phyloP scores from a whole-genome alignment of 805 yeast genomes.

The Saccharomyces jurei region DNA sequence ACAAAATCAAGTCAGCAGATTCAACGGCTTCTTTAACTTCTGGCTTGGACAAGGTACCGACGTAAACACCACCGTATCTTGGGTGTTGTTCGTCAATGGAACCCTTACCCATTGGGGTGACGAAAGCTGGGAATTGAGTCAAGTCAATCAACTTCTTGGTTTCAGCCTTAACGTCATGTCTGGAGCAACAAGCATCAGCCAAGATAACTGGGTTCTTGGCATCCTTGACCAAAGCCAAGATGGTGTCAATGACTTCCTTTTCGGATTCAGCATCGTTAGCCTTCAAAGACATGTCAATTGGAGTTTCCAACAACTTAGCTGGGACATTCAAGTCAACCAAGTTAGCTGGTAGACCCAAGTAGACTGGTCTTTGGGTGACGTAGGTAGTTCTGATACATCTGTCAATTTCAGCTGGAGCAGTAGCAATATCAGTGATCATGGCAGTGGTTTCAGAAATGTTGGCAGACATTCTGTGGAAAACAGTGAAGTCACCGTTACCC shows the following conservation, averaged over 20 bases:
- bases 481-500: conserved; percentile 76
- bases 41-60: conserved; percentile 71
- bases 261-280: conserved; percentile 57
- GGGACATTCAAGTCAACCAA: conserved; percentile 60
- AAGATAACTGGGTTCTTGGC: conserved; percentile 68
- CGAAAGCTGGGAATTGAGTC: conserved; percentile 74
- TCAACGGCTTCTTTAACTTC: conserved; percentile 68
- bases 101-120: conserved; percentile 89
- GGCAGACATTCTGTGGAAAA: conserved; percentile 71
- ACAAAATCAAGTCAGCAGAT: conserved; percentile 62
- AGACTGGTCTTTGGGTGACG: conserved; percentile 70
- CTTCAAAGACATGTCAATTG: conserved; percentile 52
- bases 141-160: conserved; percentile 51
- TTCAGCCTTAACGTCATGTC: conserved; percentile 64
- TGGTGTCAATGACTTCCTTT: conserved; percentile 48
- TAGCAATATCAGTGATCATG: conserved; percentile 50
- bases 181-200: conserved; percentile 80
- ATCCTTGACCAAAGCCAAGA: conserved; percentile 43
- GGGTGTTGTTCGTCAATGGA: conserved; percentile 63
- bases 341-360: conserved; percentile 77
- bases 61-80: conserved; percentile 78
- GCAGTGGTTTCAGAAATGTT: conserved; percentile 62
- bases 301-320: conserved; percentile 47
- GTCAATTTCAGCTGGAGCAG: conserved; percentile 69
- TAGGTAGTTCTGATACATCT: conserved; percentile 65